Base-by-base conservation (phyloP, 768 basidiomycete species). In the Thelephora aurantiotincta region DNA sequence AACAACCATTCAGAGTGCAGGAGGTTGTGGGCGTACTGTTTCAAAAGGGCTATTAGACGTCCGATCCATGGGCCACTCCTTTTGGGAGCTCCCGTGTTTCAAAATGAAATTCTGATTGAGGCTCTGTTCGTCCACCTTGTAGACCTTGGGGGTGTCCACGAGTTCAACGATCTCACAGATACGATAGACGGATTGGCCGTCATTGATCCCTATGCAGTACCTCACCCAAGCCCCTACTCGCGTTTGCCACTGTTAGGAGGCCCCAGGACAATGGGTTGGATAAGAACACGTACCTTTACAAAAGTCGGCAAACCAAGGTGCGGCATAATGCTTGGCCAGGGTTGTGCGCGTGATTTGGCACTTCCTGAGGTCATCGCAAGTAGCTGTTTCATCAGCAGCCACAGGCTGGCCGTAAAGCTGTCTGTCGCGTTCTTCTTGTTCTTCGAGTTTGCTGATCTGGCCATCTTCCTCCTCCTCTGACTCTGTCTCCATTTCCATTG, bases 221-320 rank as follows among this genome's bases (percentile, higher is more conserved):
- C 93, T 76, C 9, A 98, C 90, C 77, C 81, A 98, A 20, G 78
- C 77, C 42, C 82, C 92, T 91, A 53, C 3, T 47, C 33, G 37
- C 35, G 45, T 45, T 52, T 53, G 34, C 52, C 49, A 14, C 12
- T 9, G 33, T 43, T 12, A 46, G 18, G 30, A 33, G 37, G 45
- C 35, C n/a, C n/a, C 5, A 51, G 42, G 19, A 44, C 3, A 45
- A 45, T 44, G 7, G 41, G 13, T 43, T n/a, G 45, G 22, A 22
- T 6, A 6, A 6, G 1, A 35, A 14, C 35, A 45, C 13, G 16
- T 2, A 61, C 93, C 83, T 62, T 77, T 78, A 30, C 85, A 73
- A 61, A 80, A 83, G 20, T 91, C 82, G 52, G 82, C 78, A 59
- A 97, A 98, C 77, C 85, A 92, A 2, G 89, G 83, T 33, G 78